phyloP scores from a whole-genome alignment of 2,329 filamentous ascomycete species.

The Sporothrix phasma region DNA sequence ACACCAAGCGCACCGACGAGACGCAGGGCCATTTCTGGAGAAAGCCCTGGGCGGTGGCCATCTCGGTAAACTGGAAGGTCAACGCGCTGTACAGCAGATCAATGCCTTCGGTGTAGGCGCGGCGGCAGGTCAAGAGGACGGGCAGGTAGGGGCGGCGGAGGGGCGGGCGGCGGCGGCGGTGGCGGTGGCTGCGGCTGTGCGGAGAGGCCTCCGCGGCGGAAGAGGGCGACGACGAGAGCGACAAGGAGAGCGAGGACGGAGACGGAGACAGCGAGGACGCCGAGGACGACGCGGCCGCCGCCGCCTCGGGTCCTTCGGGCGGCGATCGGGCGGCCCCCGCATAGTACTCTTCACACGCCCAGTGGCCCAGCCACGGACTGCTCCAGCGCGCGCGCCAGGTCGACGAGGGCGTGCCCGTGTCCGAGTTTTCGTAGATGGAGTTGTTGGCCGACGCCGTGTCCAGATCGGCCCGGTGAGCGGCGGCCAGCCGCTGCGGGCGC shows the following conservation, averaged over 20 bases:
- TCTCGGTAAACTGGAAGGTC: constrained; percentile 26
- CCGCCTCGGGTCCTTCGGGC: neutral
- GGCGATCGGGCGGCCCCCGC: neutral
- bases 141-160: constrained; percentile 16
- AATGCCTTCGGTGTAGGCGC: constrained; percentile 23
- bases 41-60: constrained; percentile 20
- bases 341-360: constrained; percentile 9
- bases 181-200: neutral
- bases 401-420: neutral
- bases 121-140: constrained; percentile 16
- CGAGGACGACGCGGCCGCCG: neutral
- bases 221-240: no score
- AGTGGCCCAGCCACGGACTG: constrained; percentile 10
- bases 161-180: neutral
- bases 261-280: no score
- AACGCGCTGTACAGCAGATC: constrained; percentile 21
- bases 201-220: neutral
- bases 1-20: constrained; percentile 23
- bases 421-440: neutral
- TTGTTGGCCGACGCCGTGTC: neutral
- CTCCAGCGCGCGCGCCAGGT: neutral
- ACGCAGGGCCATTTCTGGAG: constrained; percentile 17
- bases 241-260: no score
- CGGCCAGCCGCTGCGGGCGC: neutral
- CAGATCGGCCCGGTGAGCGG: neutral